Conservation (phyloP, 371 early-diverging fungal species). For the Haplosporangium sp. region DNA sequence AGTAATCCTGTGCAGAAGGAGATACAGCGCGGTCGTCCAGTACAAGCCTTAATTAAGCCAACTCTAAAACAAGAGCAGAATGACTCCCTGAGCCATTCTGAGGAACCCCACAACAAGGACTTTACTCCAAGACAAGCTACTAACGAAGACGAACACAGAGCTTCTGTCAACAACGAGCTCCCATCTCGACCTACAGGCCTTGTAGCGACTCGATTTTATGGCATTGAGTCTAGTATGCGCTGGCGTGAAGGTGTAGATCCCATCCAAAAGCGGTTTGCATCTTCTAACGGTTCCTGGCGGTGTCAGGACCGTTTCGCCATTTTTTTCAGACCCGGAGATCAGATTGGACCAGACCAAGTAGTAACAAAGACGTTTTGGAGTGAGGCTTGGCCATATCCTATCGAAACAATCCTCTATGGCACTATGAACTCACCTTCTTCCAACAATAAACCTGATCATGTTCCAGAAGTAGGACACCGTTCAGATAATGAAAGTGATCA, state of each 20-base stretch:
- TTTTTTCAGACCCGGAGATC: slow-evolving; percentile 51
- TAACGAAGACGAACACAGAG: slow-evolving; percentile 6
- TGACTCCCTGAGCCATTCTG: slow-evolving; percentile 3
- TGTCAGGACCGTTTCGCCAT: slow-evolving; percentile 54
- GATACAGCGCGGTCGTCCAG: slow-evolving; percentile 5
- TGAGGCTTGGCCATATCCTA: slow-evolving; percentile 55
- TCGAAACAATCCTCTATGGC: slow-evolving; percentile 51
- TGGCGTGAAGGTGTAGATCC: slow-evolving; percentile 55
- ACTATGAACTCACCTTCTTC: slow-evolving; percentile 6
- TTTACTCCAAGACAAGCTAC: slow-evolving; percentile 13
- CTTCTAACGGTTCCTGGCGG: slow-evolving; percentile 48
- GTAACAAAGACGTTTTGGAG: slow-evolving; percentile 56
- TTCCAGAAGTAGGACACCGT: slow-evolving; percentile 7
- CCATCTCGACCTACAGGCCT: slow-evolving; percentile 23
- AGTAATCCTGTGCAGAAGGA: slow-evolving; percentile 8
- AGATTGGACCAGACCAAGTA: slow-evolving; percentile 49
- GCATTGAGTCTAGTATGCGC: slow-evolving; percentile 56
- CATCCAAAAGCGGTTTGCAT: slow-evolving; percentile 49
- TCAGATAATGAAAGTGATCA: slow-evolving; percentile 36
- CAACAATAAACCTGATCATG: background rate
- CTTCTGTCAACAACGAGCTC: background rate
- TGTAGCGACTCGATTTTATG: slow-evolving; percentile 44
- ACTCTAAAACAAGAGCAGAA: background rate
- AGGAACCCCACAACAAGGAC: slow-evolving; percentile 2
- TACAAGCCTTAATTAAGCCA: background rate